A percentile compares a stretch with the other conserved stretches of the same genome.
These are phyloP conservation scores for Apiotrichum gracile DNA, from an alignment of 1,284 basidiomycete genomes.

Conservation along the genomic window DNA sequence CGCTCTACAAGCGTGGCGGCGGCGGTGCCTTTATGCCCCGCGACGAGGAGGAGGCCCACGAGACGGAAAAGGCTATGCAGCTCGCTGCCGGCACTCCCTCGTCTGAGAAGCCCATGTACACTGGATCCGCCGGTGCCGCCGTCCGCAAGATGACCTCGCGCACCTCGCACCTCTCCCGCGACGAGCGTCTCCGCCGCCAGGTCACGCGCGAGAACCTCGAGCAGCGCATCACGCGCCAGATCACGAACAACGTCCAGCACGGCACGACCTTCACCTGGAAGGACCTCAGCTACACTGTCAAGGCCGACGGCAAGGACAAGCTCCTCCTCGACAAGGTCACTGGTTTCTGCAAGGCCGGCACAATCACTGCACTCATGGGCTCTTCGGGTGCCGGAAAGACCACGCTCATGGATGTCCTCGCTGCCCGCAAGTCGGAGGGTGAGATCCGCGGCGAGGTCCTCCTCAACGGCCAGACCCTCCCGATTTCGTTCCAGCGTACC, in stretches of 20 bases:
- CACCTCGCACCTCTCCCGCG: neutral
- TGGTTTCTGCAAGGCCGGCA: slow-evolving; percentile 52
- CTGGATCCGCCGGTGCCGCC: neutral
- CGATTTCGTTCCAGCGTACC: slow-evolving; percentile 52
- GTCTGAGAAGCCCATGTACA: neutral
- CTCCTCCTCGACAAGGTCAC: slow-evolving; percentile 50
- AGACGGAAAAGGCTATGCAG: neutral
- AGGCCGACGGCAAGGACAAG: slow-evolving; percentile 39
- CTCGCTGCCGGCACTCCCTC: neutral
- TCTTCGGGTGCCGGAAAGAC: slow-evolving; percentile 48
- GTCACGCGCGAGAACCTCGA: neutral
- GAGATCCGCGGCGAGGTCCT: slow-evolving; percentile 46
- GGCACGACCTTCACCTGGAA: slow-evolving; percentile 47
- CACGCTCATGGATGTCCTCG: slow-evolving; percentile 49
- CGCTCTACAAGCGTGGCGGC: slow-evolving; percentile 35
- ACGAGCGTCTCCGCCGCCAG: neutral
- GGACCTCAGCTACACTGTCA: slow-evolving; percentile 49
- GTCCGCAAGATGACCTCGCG: neutral
- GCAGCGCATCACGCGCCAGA: neutral
- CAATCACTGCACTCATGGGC: slow-evolving; percentile 51
- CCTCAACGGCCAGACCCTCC: slow-evolving; percentile 49
- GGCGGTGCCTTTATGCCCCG: slow-evolving; percentile 18
- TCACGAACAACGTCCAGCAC: neutral
- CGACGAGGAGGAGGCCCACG: slow-evolving; percentile 20
- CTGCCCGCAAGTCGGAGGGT: slow-evolving; percentile 45